A percentile compares a stretch with the other conserved stretches of the same genome.
These are phyloP conservation scores for Alternaria arborescens DNA, from an alignment of 2,329 filamentous ascomycete genomes.

Conservation along the genomic window DNA sequence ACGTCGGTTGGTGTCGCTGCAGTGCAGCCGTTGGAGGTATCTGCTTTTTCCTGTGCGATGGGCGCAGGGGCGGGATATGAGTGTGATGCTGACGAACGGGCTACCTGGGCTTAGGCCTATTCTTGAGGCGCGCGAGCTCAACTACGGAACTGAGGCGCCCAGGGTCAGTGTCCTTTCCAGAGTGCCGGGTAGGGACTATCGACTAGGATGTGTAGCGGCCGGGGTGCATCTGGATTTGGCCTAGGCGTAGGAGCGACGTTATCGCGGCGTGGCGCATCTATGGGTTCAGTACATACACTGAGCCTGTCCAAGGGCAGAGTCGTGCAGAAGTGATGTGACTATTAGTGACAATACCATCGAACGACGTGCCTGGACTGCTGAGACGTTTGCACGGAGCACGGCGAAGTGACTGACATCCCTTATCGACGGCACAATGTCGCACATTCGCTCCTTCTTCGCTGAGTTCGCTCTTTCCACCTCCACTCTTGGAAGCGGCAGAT, in stretches of 20 bases:
- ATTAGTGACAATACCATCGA: background rate
- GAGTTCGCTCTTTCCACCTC: conserved; percentile 10
- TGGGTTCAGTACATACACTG: background rate
- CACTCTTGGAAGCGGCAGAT: conserved; percentile 1
- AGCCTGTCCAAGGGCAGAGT: conserved; percentile 1
- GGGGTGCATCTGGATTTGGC: conserved; percentile 14
- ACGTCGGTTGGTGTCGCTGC: conserved; percentile 28
- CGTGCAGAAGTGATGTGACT: background rate
- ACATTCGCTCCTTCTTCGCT: conserved; percentile 7
- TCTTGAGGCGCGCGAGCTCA: conserved; percentile 23
- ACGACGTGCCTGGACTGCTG: background rate
- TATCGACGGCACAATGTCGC: conserved; percentile 1
- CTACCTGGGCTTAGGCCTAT: conserved; percentile 19
- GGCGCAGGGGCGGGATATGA: conserved; percentile 14
- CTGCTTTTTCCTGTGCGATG: conserved; percentile 12
- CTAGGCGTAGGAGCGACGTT: conserved; percentile 14
- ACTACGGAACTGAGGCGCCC: conserved; percentile 15
- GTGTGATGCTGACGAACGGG: conserved; percentile 16
- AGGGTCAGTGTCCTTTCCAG: conserved; percentile 18
- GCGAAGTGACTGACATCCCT: background rate
- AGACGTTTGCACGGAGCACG: background rate
- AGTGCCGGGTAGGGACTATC: conserved; percentile 12
- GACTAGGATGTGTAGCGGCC: conserved; percentile 11
- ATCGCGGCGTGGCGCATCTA: conserved; percentile 16
- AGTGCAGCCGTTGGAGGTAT: conserved; percentile 14